Evolutionary conservation across 208 protist species (phyloP).

Genomic region (Trypanosoma grayi): DNA sequence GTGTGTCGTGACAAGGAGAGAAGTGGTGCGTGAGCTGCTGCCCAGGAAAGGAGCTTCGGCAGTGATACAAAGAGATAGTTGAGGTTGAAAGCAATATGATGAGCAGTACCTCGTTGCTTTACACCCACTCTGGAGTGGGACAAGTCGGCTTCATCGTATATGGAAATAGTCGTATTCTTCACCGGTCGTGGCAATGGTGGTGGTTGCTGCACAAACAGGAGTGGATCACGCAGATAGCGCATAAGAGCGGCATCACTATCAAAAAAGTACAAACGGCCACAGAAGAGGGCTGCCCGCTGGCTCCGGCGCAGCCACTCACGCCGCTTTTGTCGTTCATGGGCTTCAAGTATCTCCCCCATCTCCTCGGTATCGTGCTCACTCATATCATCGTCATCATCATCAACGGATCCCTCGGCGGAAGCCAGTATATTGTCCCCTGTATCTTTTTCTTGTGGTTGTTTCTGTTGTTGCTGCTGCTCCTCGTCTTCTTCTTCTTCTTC

Average conservation of each 20-base stretch:
- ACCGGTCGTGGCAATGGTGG: constrained; percentile 50
- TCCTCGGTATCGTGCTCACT: constrained; percentile 64
- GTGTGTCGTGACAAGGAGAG: constrained; percentile 44
- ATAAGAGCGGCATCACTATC: constrained; percentile 49
- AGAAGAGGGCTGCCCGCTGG: constrained; percentile 52
- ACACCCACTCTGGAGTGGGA: constrained; percentile 4
- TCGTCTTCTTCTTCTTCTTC: not conserved
- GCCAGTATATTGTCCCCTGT: not conserved
- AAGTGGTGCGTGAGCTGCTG: constrained; percentile 43
- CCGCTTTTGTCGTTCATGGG: constrained; percentile 29
- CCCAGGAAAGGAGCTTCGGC: constrained; percentile 84
- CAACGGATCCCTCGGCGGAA: not conserved
- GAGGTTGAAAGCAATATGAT: constrained; percentile 75
- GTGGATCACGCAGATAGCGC: constrained; percentile 67
- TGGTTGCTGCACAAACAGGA: constrained; percentile 64
- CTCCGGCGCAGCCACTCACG: constrained; percentile 27
- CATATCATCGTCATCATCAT: constrained; percentile 16
- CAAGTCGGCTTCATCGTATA: constrained; percentile 3
- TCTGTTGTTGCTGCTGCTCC: not conserved
- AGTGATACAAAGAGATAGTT: constrained; percentile 50
- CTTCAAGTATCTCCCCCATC: constrained; percentile 63
- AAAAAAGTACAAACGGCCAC: constrained; percentile 76
- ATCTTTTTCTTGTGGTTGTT: not conserved
- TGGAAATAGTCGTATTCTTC: constrained; percentile 20
- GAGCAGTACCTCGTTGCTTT: constrained; percentile 60